A percentile compares a stretch with the other conserved stretches of the same genome.
phyloP scores from a whole-genome alignment of 495 filamentous ascomycete genomes.

The Penicilliopsis zonata region DNA sequence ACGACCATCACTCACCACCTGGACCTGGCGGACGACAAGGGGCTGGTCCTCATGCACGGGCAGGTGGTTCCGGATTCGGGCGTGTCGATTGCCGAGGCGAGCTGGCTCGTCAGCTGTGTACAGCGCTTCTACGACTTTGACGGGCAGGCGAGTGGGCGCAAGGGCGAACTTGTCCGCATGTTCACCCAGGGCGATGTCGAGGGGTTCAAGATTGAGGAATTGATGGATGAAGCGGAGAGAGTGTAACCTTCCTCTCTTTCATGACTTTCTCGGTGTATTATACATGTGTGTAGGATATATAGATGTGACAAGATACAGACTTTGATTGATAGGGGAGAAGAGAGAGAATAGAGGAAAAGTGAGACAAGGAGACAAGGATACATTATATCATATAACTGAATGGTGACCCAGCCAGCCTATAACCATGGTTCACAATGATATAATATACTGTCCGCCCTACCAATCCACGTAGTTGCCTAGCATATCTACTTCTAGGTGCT shows the following conservation, averaged over 20 bases:
- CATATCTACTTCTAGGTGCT: too few species aligned
- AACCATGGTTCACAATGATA: too few species aligned
- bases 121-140: conserved; percentile 84
- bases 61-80: conserved; percentile 64
- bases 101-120: conserved; percentile 84
- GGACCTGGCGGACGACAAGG: conserved; percentile 60
- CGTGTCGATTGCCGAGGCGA: conserved; percentile 64
- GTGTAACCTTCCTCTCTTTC: conserved; percentile 23
- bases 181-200: conserved; percentile 63
- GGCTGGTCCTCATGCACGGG: conserved; percentile 75
- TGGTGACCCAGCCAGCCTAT: too few species aligned
- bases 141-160: conserved; percentile 38
- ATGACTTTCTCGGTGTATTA: too few species aligned
- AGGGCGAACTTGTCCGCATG: conserved; percentile 60
- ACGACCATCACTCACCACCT: conserved; percentile 86
- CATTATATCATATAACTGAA: too few species aligned
- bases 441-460: too few species aligned
- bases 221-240: conserved; percentile 82
- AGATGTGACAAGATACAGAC: neutral
- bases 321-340: too few species aligned
- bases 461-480: too few species aligned
- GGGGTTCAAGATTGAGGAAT: conserved; percentile 67
- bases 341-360: too few species aligned
- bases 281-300: too few species aligned
- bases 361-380: too few species aligned